Evolutionary conservation across 495 filamentous ascomycete genomes (phyloP).

Genomic region (Entonaema liquescens): DNA sequence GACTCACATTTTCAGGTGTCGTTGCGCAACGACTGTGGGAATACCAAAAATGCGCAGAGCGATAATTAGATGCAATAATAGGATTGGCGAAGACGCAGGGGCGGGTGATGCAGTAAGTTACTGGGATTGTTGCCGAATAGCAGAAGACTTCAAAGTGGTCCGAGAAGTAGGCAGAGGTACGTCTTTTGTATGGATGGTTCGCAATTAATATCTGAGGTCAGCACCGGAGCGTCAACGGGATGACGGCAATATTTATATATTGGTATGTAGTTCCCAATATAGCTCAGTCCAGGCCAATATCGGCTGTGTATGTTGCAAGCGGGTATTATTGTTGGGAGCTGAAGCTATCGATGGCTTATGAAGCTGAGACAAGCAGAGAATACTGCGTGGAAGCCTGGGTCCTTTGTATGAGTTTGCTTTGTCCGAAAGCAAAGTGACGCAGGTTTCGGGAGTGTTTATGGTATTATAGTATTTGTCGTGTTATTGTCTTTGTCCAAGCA

Average conservation of each 20-base stretch:
- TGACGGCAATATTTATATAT: slow-evolving; percentile 48
- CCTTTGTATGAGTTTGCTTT: slow-evolving; percentile 35
- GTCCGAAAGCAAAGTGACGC: slow-evolving; percentile 42
- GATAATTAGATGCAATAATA: slow-evolving; percentile 37
- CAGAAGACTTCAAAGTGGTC: slow-evolving; percentile 30
- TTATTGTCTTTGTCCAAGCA: slow-evolving; percentile 37
- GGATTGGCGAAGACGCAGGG: slow-evolving; percentile 49
- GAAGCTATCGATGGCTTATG: slow-evolving; percentile 39
- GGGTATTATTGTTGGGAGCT: slow-evolving; percentile 40
- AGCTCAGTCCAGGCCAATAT: slow-evolving; percentile 27
- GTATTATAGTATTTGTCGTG: slow-evolving; percentile 47
- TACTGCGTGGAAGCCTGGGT: slow-evolving; percentile 37
- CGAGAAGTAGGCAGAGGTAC: slow-evolving; percentile 24
- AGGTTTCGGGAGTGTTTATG: slow-evolving; percentile 44
- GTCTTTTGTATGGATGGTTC: slow-evolving; percentile 32
- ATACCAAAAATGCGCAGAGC: slow-evolving; percentile 40
- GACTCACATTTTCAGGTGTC: slow-evolving; percentile 54
- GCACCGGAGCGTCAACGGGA: slow-evolving; percentile 46
- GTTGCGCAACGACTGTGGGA: slow-evolving; percentile 44
- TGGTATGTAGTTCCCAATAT: slow-evolving; percentile 36
- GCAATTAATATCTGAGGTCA: slow-evolving; percentile 51
- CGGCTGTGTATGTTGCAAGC: slow-evolving; percentile 27
- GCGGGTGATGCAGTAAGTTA: slow-evolving; percentile 49
- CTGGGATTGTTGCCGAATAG: slow-evolving; percentile 50
- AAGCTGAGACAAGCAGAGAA: slow-evolving; percentile 49